phyloP scores from a whole-genome alignment of 495 filamentous ascomycete species.

The Penicillium ochrochloron region DNA sequence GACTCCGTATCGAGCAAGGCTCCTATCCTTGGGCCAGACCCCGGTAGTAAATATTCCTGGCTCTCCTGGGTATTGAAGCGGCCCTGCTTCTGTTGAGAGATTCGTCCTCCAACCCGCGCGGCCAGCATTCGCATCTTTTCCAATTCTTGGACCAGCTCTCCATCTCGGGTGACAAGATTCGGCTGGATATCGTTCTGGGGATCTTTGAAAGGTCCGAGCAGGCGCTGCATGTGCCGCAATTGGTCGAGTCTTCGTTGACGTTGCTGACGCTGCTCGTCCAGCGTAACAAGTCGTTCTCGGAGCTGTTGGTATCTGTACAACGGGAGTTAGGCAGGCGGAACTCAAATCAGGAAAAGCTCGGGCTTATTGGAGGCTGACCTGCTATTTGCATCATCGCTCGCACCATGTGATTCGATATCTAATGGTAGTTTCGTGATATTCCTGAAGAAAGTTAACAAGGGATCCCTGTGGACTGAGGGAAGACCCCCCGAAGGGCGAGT shows the following conservation, averaged over 20 bases:
- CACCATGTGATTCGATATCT: conserved; percentile 37
- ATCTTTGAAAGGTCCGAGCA: conserved; percentile 64
- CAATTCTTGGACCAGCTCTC: conserved; percentile 73
- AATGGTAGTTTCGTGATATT: conserved; percentile 46
- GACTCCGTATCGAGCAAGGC: conserved; percentile 37
- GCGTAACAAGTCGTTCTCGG: conserved; percentile 51
- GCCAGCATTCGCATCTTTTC: conserved; percentile 77
- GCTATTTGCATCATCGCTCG: conserved; percentile 39
- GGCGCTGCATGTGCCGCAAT: conserved; percentile 56
- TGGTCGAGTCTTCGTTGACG: conserved; percentile 59
- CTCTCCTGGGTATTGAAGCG: conserved; percentile 17
- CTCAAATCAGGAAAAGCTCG: conserved; percentile 24
- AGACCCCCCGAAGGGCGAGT: background rate
- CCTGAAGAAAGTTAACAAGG: conserved; percentile 26
- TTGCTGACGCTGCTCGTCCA: conserved; percentile 58
- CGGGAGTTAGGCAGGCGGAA: conserved; percentile 35
- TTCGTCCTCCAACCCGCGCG: conserved; percentile 67
- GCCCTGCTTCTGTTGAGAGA: conserved; percentile 45
- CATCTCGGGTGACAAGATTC: conserved; percentile 75
- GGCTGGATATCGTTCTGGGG: conserved; percentile 68
- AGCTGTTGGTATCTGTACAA: conserved; percentile 60
- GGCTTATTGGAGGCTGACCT: conserved; percentile 33
- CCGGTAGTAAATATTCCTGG: conserved; percentile 34
- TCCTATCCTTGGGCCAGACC: conserved; percentile 40
- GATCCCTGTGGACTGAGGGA: background rate